Evolutionary conservation across 2,329 filamentous ascomycete genomes (phyloP).

Genomic region (Leptographium radiaticola): DNA sequence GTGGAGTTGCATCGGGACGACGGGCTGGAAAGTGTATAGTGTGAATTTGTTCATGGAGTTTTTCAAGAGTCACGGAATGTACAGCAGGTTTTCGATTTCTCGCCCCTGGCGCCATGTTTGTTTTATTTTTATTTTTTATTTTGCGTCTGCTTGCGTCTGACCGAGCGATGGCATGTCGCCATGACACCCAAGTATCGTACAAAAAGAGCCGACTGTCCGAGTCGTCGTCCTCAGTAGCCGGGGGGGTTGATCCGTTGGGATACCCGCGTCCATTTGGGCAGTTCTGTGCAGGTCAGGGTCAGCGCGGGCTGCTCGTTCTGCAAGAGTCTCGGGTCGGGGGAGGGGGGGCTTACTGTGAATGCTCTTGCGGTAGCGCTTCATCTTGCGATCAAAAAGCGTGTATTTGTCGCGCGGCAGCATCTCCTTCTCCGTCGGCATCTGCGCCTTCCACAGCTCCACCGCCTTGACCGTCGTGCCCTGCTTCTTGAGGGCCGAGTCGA

Average conservation of each 20-base stretch:
- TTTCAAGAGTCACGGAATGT: not conserved
- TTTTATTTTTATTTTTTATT: not conserved
- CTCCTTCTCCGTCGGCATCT: constrained; percentile 92
- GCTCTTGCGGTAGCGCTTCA: constrained; percentile 89
- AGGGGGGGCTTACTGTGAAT: constrained; percentile 66
- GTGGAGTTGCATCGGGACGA: not conserved
- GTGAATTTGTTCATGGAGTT: not conserved
- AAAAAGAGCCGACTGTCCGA: not conserved
- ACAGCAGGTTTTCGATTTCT: not conserved
- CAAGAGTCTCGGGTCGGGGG: not conserved
- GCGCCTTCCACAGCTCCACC: constrained; percentile 79
- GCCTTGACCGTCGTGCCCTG: constrained; percentile 60
- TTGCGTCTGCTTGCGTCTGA: not conserved
- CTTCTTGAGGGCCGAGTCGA: constrained; percentile 66
- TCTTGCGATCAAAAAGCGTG: constrained; percentile 93
- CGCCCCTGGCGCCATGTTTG: not conserved
- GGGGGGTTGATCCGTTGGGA: constrained; percentile 90
- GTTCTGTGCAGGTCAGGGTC: constrained; percentile 34
- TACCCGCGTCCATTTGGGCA: constrained; percentile 89
- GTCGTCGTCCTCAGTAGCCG: constrained; percentile 53
- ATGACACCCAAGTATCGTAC: constrained; percentile 8
- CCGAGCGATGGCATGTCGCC: not conserved
- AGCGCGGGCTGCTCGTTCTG: not conserved
- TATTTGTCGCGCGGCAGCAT: constrained; percentile 98
- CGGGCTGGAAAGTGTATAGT: not conserved